These are phyloP conservation scores for Candida argentea DNA, from an alignment of 805 yeast genomes.

Conservation along the genomic window DNA sequence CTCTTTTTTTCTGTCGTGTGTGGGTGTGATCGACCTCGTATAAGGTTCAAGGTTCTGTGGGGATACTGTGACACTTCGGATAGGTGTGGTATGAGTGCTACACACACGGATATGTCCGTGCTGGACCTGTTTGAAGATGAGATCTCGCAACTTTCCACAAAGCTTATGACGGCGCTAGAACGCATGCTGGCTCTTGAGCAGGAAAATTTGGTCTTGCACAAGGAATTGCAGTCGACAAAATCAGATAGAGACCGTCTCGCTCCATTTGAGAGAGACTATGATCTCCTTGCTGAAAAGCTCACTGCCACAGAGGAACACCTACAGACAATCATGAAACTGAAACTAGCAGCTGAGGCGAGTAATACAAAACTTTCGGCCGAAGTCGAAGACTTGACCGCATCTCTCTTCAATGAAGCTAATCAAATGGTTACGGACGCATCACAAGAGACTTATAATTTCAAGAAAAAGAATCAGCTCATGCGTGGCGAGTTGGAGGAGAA, in stretches of 20 bases:
- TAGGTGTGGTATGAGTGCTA: too few relatives aligned
- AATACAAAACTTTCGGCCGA: slow-evolving; percentile 55
- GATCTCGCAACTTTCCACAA: slow-evolving; percentile 48
- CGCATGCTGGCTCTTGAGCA: slow-evolving; percentile 49
- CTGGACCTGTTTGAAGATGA: slow-evolving; percentile 47
- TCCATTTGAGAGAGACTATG: slow-evolving; percentile 13
- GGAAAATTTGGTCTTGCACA: slow-evolving; percentile 27
- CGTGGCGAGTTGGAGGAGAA: slow-evolving; percentile 50
- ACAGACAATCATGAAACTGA: slow-evolving; percentile 16
- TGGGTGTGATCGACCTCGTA: too few relatives aligned
- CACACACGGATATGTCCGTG: too few relatives aligned
- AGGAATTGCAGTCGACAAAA: slow-evolving; percentile 22
- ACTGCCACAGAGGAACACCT: slow-evolving; percentile 18
- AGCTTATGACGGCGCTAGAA: slow-evolving; percentile 49
- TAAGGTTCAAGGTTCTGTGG: too few relatives aligned
- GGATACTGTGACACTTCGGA: too few relatives aligned
- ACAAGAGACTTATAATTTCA: slow-evolving; percentile 49
- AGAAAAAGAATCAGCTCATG: slow-evolving; percentile 48
- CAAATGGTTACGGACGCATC: slow-evolving; percentile 76
- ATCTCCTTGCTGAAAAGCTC: slow-evolving; percentile 20
- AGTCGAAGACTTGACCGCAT: slow-evolving; percentile 69
- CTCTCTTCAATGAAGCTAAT: slow-evolving; percentile 77
- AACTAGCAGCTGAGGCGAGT: slow-evolving; percentile 46
- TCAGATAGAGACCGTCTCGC: slow-evolving; percentile 13
- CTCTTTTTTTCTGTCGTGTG: too few relatives aligned